Conservation (phyloP, 1,284 basidiomycete species). For the Xanthoconium separans region DNA sequence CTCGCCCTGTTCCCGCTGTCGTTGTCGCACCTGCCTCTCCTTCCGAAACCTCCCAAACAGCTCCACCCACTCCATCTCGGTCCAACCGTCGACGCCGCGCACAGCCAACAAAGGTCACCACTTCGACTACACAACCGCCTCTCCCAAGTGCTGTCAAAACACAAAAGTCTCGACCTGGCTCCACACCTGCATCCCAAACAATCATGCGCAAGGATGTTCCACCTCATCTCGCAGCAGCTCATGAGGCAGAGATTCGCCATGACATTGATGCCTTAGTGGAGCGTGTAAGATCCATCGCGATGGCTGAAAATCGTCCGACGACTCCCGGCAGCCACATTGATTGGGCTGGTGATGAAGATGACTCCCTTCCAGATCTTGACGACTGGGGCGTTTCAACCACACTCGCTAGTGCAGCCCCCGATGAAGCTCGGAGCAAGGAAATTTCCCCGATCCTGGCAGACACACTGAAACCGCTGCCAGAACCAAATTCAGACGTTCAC, state of each 20-base stretch:
- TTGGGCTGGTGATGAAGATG: constrained; percentile 83
- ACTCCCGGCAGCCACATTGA: constrained; percentile 78
- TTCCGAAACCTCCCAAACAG: constrained; percentile 29
- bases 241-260: constrained; percentile 48
- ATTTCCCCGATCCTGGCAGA: constrained; percentile 72
- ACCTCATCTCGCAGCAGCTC: constrained; percentile 52
- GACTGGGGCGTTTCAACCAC: constrained; percentile 71
- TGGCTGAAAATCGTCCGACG: constrained; percentile 61
- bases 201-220: constrained; percentile 54
- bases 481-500: constrained; percentile 32
- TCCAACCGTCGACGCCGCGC: constrained; percentile 42
- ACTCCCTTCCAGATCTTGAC: constrained; percentile 74
- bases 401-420: constrained; percentile 17
- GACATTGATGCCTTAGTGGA: constrained; percentile 72
- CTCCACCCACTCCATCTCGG: constrained; percentile 36
- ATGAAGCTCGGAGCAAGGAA: constrained; percentile 34
- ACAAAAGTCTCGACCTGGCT: constrained; percentile 17
- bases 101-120: constrained; percentile 21
- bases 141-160: constrained; percentile 20
- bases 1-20: constrained; percentile 36
- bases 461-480: constrained; percentile 63
- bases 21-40: constrained; percentile 32
- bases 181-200: constrained; percentile 34
- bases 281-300: constrained; percentile 65
- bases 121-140: constrained; percentile 15